Evolutionary conservation across 2,329 filamentous ascomycete species (phyloP).

Genomic region (Cladosporium austrohemisphaericum): DNA sequence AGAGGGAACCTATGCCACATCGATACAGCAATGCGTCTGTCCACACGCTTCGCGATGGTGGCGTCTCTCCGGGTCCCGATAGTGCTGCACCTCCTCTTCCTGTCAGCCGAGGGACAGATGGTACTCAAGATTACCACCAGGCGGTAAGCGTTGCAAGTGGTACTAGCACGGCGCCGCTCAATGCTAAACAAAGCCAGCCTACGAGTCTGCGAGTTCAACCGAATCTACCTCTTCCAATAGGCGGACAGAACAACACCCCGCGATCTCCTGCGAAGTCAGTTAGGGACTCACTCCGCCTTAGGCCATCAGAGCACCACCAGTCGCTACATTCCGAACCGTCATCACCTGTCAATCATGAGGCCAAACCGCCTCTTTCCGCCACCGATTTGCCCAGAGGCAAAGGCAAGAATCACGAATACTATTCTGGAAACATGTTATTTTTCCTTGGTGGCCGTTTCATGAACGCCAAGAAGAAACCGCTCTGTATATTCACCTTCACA

Average conservation of each 20-base stretch:
- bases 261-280: constrained; percentile 21
- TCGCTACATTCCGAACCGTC: constrained; percentile 79
- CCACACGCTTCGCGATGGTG: constrained; percentile 37
- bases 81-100: constrained; percentile 49
- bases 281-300: constrained; percentile 27
- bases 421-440: constrained; percentile 89
- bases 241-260: constrained; percentile 6
- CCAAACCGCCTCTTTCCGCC: constrained; percentile 3
- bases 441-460: constrained; percentile 81
- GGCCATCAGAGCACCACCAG: constrained; percentile 36
- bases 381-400: neutral
- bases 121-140: constrained; percentile 59
- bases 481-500: constrained; percentile 82
- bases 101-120: constrained; percentile 69
- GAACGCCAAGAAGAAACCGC: constrained; percentile 79
- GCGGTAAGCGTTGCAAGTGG: constrained; percentile 58
- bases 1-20: constrained; percentile 41
- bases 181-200: constrained; percentile 30
- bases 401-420: constrained; percentile 84
- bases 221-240: neutral
- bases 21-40: constrained; percentile 59
- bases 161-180: constrained; percentile 76
- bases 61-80: constrained; percentile 39
- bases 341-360: constrained; percentile 50
- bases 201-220: constrained; percentile 6